Percentiles rank a stretch among this genome's conserved stretches.
Conservation (phyloP, 2,329 filamentous ascomycete genomes). For the Neonectria hederae region DNA sequence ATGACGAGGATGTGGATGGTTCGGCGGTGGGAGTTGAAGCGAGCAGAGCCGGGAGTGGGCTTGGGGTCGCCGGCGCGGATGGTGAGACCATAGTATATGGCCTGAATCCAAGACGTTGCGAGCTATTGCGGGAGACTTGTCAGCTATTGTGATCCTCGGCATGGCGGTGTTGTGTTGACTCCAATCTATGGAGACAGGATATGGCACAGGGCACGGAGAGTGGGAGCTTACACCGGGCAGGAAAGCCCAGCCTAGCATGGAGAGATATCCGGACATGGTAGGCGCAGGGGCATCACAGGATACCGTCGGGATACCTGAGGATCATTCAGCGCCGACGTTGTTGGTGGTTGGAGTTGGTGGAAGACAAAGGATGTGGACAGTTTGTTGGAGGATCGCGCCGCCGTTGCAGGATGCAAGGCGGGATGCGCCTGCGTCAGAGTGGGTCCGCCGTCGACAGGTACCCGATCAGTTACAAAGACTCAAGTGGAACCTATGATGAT, state of each 20-base stretch:
- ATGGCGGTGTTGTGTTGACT: background rate
- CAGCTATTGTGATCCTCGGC: conserved; percentile 20
- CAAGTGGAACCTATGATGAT: background rate
- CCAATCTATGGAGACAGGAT: background rate
- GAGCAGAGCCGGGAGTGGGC: conserved; percentile 74
- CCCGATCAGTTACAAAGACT: background rate
- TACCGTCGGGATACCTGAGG: conserved; percentile 1
- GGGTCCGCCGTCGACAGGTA: conserved; percentile 32
- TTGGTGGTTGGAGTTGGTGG: conserved; percentile 16
- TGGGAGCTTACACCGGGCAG: conserved; percentile 59
- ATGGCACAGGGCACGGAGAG: background rate
- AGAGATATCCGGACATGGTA: conserved; percentile 62
- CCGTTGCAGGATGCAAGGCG: conserved; percentile 8
- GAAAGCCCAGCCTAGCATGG: conserved; percentile 66
- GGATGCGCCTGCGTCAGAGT: conserved; percentile 40
- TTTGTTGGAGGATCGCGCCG: conserved; percentile 12
- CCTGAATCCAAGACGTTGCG: conserved; percentile 79
- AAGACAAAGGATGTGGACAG: conserved; percentile 19
- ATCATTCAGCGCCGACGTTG: conserved; percentile 16
- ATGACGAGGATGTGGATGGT: conserved; percentile 87
- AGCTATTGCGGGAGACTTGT: conserved; percentile 61
- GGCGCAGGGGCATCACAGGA: conserved; percentile 32
- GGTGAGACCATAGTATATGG: conserved; percentile 84
- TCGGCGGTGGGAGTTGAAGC: conserved; percentile 78
- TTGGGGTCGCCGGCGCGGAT: conserved; percentile 90